Conservation (phyloP, 441 rosid species). For the Croton setiger region DNA sequence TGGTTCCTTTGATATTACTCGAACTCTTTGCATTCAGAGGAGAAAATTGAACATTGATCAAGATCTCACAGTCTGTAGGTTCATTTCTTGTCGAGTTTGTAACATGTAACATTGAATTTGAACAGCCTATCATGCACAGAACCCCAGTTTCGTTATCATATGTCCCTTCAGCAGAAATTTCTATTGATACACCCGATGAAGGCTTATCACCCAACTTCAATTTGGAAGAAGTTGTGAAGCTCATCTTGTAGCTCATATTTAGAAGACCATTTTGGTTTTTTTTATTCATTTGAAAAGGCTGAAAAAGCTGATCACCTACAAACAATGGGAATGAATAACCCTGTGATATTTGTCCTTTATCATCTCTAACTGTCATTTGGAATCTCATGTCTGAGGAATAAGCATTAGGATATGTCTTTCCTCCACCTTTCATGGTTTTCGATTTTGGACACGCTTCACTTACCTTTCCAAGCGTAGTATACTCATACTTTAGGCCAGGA, state of each 20-base stretch:
- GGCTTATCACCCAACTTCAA: slow-evolving; percentile 25
- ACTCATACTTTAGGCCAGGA: slow-evolving; percentile 49
- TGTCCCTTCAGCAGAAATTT: slow-evolving; percentile 75
- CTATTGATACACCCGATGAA: slow-evolving; percentile 31
- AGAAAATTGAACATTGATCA: slow-evolving; percentile 51
- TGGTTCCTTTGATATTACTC: slow-evolving; percentile 56
- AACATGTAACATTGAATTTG: slow-evolving; percentile 26
- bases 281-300: slow-evolving; percentile 26
- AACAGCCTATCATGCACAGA: slow-evolving; percentile 91
- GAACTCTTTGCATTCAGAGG: slow-evolving; percentile 48
- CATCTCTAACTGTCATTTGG: slow-evolving; percentile 43
- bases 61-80: slow-evolving; percentile 59
- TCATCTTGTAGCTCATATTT: slow-evolving; percentile 66
- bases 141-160: slow-evolving; percentile 59
- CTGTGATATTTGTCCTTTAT: slow-evolving; percentile 35
- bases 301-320: slow-evolving; percentile 50
- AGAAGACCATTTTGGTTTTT: slow-evolving; percentile 36
- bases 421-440: slow-evolving; percentile 35
- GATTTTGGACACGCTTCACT: slow-evolving; percentile 36
- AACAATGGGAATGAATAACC: slow-evolving; percentile 64
- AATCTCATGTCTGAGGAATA: slow-evolving; percentile 72
- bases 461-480: slow-evolving; percentile 43
- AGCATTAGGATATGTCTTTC: slow-evolving; percentile 54
- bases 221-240: slow-evolving; percentile 23
- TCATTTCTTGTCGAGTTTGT: slow-evolving; percentile 20